These are phyloP conservation scores for Scheffersomyces stipitis DNA, from an alignment of 805 yeast species.

Conservation along the genomic window DNA sequence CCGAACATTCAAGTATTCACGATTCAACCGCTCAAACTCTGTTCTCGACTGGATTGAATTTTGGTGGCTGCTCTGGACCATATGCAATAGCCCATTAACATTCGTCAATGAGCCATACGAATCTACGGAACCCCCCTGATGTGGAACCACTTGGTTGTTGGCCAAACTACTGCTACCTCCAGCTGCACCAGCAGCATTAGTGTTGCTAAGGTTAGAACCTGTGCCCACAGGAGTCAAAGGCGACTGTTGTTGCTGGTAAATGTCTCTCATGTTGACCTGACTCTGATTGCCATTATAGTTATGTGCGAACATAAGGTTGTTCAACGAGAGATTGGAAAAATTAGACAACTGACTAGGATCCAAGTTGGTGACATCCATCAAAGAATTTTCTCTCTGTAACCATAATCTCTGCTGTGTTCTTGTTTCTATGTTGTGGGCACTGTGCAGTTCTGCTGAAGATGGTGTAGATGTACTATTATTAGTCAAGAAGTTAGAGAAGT, in stretches of 20 bases:
- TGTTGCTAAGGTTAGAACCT: conserved; percentile 3
- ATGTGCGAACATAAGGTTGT: conserved; percentile 38
- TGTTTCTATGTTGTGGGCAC: conserved; percentile 40
- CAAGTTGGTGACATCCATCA: conserved; percentile 51
- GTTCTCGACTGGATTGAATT: conserved; percentile 62
- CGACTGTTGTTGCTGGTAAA: conserved; percentile 3
- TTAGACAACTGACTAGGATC: conserved; percentile 32
- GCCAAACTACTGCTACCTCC: too few relatives aligned
- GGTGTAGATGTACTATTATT: conserved; percentile 7
- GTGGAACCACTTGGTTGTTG: too few relatives aligned
- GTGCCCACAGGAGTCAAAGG: conserved; percentile 10
- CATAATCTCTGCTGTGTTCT: conserved; percentile 83
- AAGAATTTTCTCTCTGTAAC: conserved; percentile 76
- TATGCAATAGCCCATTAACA: conserved; percentile 26
- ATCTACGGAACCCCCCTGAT: too few relatives aligned
- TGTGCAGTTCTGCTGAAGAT: conserved; percentile 6
- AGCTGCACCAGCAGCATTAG: background rate
- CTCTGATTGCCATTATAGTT: conserved; percentile 16
- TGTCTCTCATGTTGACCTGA: conserved; percentile 4
- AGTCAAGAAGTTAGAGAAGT: conserved; percentile 30
- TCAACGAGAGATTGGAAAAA: conserved; percentile 39
- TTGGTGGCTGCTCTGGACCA: conserved; percentile 32
- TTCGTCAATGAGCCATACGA: too few relatives aligned
- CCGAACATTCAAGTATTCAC: conserved; percentile 70
- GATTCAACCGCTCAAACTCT: conserved; percentile 75